These are phyloP conservation scores for Plantago ovata DNA, from an alignment of 257 asterid species.

Conservation along the genomic window DNA sequence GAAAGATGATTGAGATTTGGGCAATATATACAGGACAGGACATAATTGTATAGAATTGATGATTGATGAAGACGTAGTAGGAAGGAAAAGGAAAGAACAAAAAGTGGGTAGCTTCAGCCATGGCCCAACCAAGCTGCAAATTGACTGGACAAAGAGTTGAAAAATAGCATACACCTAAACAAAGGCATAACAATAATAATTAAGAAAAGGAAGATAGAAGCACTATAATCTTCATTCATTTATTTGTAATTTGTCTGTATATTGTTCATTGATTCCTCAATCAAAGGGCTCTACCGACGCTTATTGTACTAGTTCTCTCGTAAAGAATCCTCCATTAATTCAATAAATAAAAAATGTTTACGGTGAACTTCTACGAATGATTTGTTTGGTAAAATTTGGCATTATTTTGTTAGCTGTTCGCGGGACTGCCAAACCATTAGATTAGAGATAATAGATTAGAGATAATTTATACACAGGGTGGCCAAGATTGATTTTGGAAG, in stretches of 20 bases:
- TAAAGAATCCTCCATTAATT: no score
- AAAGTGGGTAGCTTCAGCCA: constrained; percentile 40
- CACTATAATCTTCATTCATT: no score
- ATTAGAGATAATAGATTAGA: no score
- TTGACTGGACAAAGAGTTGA: constrained; percentile 18
- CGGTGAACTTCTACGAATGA: neutral
- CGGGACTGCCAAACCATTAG: no score
- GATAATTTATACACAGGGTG: no score
- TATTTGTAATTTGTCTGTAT: no score
- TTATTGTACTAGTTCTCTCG: no score
- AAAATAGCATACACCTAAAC: constrained; percentile 7
- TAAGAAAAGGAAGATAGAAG: neutral
- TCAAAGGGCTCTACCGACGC: constrained; percentile 38
- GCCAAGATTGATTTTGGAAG: neutral
- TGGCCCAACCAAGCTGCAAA: constrained; percentile 39
- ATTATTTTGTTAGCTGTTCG: neutral
- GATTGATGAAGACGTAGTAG: constrained; percentile 37
- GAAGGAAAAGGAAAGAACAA: constrained; percentile 22
- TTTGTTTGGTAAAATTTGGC: neutral
- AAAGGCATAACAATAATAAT: neutral
- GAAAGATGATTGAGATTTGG: constrained; percentile 29
- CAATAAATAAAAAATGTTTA: no score
- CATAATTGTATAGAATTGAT: no score
- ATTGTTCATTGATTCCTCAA: constrained; percentile 36
- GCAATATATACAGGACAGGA: no score